Evolutionary conservation across 2,329 filamentous ascomycete genomes (phyloP).

Genomic region (Scedosporium boydii): DNA sequence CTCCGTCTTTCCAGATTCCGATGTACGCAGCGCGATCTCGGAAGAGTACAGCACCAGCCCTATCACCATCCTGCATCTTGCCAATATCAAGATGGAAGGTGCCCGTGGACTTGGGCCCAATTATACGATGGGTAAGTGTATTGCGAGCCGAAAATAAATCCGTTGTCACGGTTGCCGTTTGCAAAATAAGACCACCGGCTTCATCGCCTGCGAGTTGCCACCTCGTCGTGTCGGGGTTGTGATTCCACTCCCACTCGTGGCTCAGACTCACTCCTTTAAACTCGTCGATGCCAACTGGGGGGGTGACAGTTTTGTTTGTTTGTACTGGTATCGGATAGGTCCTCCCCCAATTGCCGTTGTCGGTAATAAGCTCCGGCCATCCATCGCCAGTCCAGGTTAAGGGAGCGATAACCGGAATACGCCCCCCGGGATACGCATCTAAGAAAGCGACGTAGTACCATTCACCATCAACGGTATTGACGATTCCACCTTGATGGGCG

Average conservation of each 20-base stretch:
- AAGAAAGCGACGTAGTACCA: conserved; percentile 51
- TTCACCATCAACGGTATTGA: conserved; percentile 37
- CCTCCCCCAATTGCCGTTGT: conserved; percentile 33
- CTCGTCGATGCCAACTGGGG: conserved; percentile 25
- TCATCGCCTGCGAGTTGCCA: conserved; percentile 27
- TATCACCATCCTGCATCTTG: conserved; percentile 39
- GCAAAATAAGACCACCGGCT: conserved; percentile 25
- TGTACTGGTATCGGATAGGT: conserved; percentile 27
- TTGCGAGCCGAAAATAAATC: conserved; percentile 37
- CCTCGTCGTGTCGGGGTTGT: conserved; percentile 43
- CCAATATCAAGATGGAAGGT: conserved; percentile 39
- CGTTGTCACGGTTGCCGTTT: conserved; percentile 37
- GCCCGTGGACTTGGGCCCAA: conserved; percentile 32
- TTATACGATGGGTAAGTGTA: conserved; percentile 34
- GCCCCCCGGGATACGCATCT: conserved; percentile 42
- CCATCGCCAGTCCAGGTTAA: conserved; percentile 38
- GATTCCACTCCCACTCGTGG: conserved; percentile 49
- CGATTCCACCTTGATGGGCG: conserved; percentile 43
- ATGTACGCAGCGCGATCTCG: conserved; percentile 43
- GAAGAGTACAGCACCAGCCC: conserved; percentile 39
- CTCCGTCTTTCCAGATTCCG: conserved; percentile 30
- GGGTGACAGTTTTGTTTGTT: conserved; percentile 11
- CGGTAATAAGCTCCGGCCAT: conserved; percentile 32
- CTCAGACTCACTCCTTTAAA: conserved; percentile 23
- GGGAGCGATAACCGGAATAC: conserved; percentile 44